Evolutionary conservation across 345 rosid genomes (phyloP), one percentile per base, ranked within the genome.

Genomic region (Citrus australasica): DNA sequence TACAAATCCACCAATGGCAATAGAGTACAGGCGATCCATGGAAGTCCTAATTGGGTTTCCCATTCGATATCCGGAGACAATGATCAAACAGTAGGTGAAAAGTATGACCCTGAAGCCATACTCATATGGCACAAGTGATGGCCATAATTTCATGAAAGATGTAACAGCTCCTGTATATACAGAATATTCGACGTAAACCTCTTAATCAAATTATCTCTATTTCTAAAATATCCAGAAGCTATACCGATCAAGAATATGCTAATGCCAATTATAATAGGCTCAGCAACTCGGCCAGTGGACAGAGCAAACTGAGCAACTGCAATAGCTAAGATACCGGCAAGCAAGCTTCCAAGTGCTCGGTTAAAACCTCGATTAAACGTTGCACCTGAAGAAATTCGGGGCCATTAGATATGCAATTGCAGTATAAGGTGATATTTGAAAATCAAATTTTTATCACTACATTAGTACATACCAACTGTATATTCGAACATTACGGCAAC

Each of bases 341-440:
- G 88, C 84, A 88, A 71, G 87, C 92, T 89, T 24, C 92, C 91
- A 46, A 91, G 82, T 30, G 87, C 91, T 63, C 94, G 88, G 81
- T 91, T 91, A 87, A 91, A 87, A 75, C 92, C 94, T 81, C 89
- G 83, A 76, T 89, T 91, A 69, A 91, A 91, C 5, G 94, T 91
- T 72, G 90, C 80, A 70, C 94, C 94, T 89, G 56, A 16, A 76
- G 63, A 79, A 72, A 78, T 48, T 51, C 59, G 74, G 30, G 37
- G 11, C 38, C 32, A n/a, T 48, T 27, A 62, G 65, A 69, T 33
- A 59, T 28, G 9, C 25, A 48, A 56, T 21, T 46, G 51, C 14
- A 46, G 10, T 13, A 13, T 46, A 0, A 46, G 51, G 5, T 46
- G 51, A 11, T 46, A 11, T 46, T 46, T 46, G 51, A 46, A 46